These are phyloP conservation scores for Leishmania gerbilli DNA, from an alignment of 208 protist species.

Conservation along the genomic window DNA sequence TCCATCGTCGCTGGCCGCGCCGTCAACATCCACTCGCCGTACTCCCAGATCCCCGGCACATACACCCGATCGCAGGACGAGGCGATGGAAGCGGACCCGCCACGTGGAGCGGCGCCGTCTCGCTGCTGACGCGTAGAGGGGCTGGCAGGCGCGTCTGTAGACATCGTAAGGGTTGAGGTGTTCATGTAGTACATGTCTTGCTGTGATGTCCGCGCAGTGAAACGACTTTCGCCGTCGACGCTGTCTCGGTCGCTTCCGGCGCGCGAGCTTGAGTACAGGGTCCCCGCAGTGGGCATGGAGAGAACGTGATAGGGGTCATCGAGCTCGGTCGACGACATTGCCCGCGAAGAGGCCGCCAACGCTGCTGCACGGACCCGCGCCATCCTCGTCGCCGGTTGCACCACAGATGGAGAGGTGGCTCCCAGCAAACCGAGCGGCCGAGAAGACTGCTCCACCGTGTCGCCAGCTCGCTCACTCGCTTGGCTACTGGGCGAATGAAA, in stretches of 20 bases:
- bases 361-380: not conserved
- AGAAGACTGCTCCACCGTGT: not conserved
- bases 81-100: not conserved
- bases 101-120: not conserved
- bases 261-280: not conserved
- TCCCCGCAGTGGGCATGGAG: not conserved
- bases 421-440: not conserved
- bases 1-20: not conserved
- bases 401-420: not conserved
- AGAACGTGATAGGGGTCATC: conserved; percentile 1
- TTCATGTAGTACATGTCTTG: not conserved
- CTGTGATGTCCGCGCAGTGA: not conserved
- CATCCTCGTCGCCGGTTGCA: not conserved
- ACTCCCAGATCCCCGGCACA: not conserved
- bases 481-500: not conserved
- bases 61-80: not conserved
- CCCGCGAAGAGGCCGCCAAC: not conserved
- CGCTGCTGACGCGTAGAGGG: not conserved
- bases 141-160: not conserved
- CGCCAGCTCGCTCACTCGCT: not conserved
- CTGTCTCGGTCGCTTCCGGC: not conserved
- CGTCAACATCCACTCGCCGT: conserved; percentile 1
- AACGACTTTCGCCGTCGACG: not conserved
- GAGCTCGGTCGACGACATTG: not conserved
- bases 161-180: not conserved